Conservation (phyloP, 768 basidiomycete genomes). For the Rhodotorula sphaerocarpa region DNA sequence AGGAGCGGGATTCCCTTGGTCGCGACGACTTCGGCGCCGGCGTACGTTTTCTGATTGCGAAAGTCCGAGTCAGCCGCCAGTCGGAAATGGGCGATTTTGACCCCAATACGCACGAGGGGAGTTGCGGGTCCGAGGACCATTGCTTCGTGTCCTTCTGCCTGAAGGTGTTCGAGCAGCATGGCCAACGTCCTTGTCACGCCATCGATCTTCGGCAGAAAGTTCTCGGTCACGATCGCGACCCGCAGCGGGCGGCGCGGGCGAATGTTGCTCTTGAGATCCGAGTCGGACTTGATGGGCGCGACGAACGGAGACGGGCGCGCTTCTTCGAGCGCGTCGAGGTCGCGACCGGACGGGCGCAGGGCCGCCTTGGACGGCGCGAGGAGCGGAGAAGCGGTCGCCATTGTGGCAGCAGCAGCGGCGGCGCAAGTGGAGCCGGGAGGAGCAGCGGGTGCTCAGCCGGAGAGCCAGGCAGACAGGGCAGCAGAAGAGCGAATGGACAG, state of each 20-base stretch:
- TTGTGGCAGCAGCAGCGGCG: too few relatives aligned
- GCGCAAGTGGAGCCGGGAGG: too few relatives aligned
- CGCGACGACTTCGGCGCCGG: conserved; percentile 46
- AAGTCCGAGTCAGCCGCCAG: not conserved
- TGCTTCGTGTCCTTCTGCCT: conserved; percentile 46
- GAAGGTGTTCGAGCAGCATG: conserved; percentile 47
- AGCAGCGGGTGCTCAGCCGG: too few relatives aligned
- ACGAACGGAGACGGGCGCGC: not conserved
- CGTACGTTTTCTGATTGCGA: conserved; percentile 41
- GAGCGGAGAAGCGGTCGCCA: too few relatives aligned
- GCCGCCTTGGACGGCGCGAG: not conserved
- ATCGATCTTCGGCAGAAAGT: conserved; percentile 43
- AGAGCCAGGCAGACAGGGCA: too few relatives aligned
- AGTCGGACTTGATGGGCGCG: not conserved
- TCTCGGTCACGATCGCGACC: conserved; percentile 33
- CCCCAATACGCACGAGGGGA: conserved; percentile 1
- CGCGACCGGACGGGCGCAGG: not conserved
- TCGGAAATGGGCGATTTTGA: too few relatives aligned
- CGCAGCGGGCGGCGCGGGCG: conserved; percentile 3
- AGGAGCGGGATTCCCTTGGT: conserved; percentile 46
- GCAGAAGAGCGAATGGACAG: too few relatives aligned
- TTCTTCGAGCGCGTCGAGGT: conserved; percentile 3
- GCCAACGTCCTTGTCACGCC: conserved; percentile 49
- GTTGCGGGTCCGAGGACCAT: conserved; percentile 46
- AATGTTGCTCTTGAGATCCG: not conserved